Evolutionary conservation across 2,329 filamentous ascomycete genomes (phyloP).

Genomic region (Pseudocercospora fuligena): DNA sequence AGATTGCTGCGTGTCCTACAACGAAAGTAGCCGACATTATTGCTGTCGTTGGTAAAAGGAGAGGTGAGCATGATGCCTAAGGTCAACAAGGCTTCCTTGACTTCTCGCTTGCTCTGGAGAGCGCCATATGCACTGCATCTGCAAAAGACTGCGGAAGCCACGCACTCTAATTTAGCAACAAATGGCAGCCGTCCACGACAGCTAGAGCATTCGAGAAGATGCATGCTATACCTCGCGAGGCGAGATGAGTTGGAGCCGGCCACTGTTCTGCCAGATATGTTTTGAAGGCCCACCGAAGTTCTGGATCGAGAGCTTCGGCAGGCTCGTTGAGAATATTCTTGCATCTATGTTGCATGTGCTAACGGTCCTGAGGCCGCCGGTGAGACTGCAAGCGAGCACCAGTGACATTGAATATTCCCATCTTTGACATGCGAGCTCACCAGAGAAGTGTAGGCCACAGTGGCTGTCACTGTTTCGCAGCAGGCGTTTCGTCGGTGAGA

Average conservation of each 20-base stretch:
- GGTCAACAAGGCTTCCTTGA: slow-evolving; percentile 27
- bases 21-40: neutral
- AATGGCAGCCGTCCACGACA: slow-evolving; percentile 26
- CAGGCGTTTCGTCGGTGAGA: neutral
- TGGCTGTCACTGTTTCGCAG: neutral
- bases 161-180: slow-evolving; percentile 18
- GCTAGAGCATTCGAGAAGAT: slow-evolving; percentile 10
- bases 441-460: neutral
- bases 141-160: slow-evolving; percentile 13
- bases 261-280: slow-evolving; percentile 8
- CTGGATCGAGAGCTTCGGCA: slow-evolving; percentile 1
- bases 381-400: neutral
- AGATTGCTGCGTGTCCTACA: too few relatives aligned
- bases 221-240: neutral
- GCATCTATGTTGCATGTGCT: slow-evolving; percentile 1
- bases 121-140: slow-evolving; percentile 21
- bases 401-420: neutral
- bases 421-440: neutral
- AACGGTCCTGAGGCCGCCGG: neutral
- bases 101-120: neutral
- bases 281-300: neutral
- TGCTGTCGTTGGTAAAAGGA: neutral
- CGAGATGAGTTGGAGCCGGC: neutral
- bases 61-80: slow-evolving; percentile 19
- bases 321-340: neutral